Base-by-base conservation (phyloP, 129 eudicot genomes). In the Flaveria ramosissima region DNA sequence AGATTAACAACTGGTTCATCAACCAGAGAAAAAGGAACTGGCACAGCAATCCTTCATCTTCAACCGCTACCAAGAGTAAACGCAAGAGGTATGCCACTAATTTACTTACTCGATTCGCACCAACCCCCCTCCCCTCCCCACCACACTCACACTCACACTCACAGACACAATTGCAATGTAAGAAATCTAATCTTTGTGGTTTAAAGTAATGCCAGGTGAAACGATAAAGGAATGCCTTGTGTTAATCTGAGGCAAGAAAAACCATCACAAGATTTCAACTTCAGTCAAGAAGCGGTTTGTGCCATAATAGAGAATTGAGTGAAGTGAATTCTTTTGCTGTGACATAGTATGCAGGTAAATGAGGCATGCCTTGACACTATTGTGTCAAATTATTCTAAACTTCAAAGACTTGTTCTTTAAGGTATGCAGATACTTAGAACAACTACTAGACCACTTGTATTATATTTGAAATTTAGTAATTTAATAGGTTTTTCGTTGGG, bases 1-100 rank as follows among this genome's bases (percentile, higher is more conserved):
- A 92, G 86, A 89, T 92, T 9, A 92, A 92, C 74, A 92, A 92
- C 71, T 89, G 97, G 97, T 92, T 92, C 79, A 92, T 92, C 78
- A 92, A 92, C 86, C 97, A 92, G 80, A 77, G 97, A 71, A 92
- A 92, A 86, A 84, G 97, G 70, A 92, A 92, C 68, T 92, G 97
- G 97, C 97, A 92, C 84, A 89, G 87, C 79, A 92, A 88, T 71
- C 88, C 93, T 16, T 86, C 92, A n/a, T 87, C 97, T 50, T 86
- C 97, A 0, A 78, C 96, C 3, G 65, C 88, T 73, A 80, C 66
- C 53, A 92, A 92, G 77, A 87, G 84, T 87, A 92, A 89, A 79
- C 93, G 97, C 83, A 92, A 92, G 87, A 92, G 89, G 97, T 92
- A 81, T 67, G 75, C 69, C 39, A 45, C 70, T 69, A 41, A 39